A percentile compares a stretch with the other conserved stretches of the same genome.
These are phyloP conservation scores for Hanseniaspora gamundiae DNA, from an alignment of 1,139 yeast genomes.

Conservation along the genomic window DNA sequence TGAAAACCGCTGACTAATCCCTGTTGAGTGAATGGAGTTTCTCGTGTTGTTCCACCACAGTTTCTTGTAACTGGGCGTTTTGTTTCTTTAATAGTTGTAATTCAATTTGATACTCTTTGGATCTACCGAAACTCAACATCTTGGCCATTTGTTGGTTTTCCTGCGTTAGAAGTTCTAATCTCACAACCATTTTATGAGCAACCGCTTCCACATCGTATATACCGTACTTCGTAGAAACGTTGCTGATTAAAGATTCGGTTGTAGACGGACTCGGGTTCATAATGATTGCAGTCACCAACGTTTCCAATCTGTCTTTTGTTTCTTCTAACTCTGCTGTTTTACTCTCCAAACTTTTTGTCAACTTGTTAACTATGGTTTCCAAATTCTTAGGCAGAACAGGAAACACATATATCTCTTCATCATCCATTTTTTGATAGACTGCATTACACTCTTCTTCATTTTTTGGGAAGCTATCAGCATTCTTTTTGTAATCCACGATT, in stretches of 20 bases:
- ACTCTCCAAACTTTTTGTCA: constrained; percentile 38
- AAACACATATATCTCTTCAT: constrained; percentile 7
- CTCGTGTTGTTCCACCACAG: not conserved
- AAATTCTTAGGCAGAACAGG: constrained; percentile 14
- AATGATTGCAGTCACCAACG: constrained; percentile 44
- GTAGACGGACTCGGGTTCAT: constrained; percentile 27
- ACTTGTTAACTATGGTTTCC: constrained; percentile 24
- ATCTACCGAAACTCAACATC: constrained; percentile 60
- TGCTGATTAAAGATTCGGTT: constrained; percentile 9
- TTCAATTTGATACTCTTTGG: constrained; percentile 60
- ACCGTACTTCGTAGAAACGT: constrained; percentile 34
- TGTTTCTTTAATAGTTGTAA: constrained; percentile 46
- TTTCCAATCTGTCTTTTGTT: constrained; percentile 50
- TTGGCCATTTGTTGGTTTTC: constrained; percentile 65
- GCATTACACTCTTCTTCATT: not conserved
- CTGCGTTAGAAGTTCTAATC: constrained; percentile 46
- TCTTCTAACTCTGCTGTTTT: constrained; percentile 46
- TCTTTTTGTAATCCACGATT: constrained; percentile 2
- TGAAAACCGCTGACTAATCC: too few species aligned
- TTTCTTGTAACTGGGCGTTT: constrained; percentile 31
- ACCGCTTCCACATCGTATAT: constrained; percentile 64
- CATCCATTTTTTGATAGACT: constrained; percentile 1
- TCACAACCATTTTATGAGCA: constrained; percentile 60
- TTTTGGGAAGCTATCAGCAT: too few species aligned
- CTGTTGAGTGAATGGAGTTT: too few species aligned